phyloP scores from a whole-genome alignment of 2,329 filamentous ascomycete genomes.

The Scedosporium boydii region DNA sequence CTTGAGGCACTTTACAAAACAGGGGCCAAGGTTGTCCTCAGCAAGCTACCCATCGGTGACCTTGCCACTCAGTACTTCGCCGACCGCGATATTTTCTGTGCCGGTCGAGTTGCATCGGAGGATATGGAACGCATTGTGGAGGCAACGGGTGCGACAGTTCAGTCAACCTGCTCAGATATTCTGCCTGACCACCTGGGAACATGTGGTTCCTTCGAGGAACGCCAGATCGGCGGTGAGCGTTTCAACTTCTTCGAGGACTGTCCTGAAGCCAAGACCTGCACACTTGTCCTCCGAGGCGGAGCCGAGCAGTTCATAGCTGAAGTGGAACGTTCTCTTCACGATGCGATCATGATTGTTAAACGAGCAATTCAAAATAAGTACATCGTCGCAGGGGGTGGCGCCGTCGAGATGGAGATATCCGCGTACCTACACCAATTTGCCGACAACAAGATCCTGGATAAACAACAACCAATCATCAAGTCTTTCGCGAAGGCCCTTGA shows the following conservation, averaged over 20 bases:
- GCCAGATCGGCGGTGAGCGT: constrained; percentile 92
- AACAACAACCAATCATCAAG: constrained; percentile 97
- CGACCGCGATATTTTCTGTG: constrained; percentile 96
- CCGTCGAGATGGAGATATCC: constrained; percentile 92
- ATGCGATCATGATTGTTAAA: constrained; percentile 99
- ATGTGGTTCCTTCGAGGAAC: constrained; percentile 86
- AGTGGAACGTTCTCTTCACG: constrained; percentile 93
- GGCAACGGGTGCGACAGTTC: constrained; percentile 82
- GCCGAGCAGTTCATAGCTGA: constrained; percentile 99
- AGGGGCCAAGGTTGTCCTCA: constrained; percentile 93
- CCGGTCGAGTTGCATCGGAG: constrained; percentile 80
- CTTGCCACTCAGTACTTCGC: constrained; percentile 96
- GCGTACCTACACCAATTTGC: constrained; percentile 88
- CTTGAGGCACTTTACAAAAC: constrained; percentile 90
- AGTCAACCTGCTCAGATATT: constrained; percentile 96
- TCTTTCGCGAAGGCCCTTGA: constrained; percentile 95
- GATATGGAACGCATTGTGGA: constrained; percentile 96
- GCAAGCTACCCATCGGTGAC: constrained; percentile 95
- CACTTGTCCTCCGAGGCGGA: constrained; percentile 84
- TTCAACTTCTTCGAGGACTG: constrained; percentile 99
- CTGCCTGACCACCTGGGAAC: constrained; percentile 79
- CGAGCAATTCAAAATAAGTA: constrained; percentile 89
- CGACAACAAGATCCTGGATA: constrained; percentile 84
- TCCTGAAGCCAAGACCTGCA: constrained; percentile 93
- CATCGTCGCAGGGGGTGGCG: constrained; percentile 92